A percentile compares a stretch with the other conserved stretches of the same genome.
Evolutionary conservation across 225 moss, liverwort and hornwort genomes (phyloP).

Genomic region (Marchantia paleacea): DNA sequence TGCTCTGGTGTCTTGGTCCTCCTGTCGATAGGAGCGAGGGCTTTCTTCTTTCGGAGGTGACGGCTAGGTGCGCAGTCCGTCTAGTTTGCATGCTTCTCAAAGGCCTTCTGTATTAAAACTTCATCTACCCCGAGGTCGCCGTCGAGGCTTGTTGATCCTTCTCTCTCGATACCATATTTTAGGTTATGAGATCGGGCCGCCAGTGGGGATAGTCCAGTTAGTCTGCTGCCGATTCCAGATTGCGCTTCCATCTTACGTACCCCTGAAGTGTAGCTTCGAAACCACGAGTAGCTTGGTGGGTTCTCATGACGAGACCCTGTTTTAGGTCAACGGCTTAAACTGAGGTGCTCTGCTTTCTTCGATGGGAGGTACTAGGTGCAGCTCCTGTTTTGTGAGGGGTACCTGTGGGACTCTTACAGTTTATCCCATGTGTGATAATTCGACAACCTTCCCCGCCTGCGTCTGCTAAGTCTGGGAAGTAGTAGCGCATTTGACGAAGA

Average conservation of each 20-base stretch:
- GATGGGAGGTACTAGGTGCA: slow-evolving; percentile 26
- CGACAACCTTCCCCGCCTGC: neutral
- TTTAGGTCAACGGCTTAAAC: neutral
- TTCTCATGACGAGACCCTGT: neutral
- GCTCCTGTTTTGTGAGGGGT: slow-evolving; percentile 30
- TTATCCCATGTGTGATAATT: slow-evolving; percentile 29
- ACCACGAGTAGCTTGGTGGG: neutral
- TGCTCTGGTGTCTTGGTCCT: neutral
- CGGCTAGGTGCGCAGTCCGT: neutral
- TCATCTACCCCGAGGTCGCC: neutral
- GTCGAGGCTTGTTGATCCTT: neutral
- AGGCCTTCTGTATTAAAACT: neutral
- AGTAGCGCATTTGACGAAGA: slow-evolving; percentile 16
- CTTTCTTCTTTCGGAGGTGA: slow-evolving; percentile 1
- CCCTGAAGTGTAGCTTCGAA: neutral
- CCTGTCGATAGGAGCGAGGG: neutral
- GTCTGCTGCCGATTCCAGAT: neutral
- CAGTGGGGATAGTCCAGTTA: neutral
- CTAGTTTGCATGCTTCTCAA: slow-evolving; percentile 1
- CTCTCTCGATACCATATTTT: neutral
- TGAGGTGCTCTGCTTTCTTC: slow-evolving; percentile 7
- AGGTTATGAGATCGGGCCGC: neutral
- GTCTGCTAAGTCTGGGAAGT: neutral
- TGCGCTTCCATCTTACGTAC: neutral
- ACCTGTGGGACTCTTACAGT: slow-evolving; percentile 30